Evolutionary conservation across 2,329 filamentous ascomycete genomes (phyloP).

Genomic region (Xylogone sp.): DNA sequence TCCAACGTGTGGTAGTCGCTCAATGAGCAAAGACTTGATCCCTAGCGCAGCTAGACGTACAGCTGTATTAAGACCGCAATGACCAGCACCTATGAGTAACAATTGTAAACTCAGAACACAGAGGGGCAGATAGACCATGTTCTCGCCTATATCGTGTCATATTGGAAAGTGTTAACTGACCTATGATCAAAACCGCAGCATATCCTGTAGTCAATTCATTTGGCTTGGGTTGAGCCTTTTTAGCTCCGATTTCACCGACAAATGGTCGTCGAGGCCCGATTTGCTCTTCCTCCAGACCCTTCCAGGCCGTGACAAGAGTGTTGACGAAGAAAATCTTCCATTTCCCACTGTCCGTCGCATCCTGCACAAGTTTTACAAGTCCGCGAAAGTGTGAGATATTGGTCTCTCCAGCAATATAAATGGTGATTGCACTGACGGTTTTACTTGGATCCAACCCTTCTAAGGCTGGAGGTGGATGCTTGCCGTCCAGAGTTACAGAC

Average conservation of each 20-base stretch:
- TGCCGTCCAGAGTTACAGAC: slow-evolving; percentile 28
- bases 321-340: slow-evolving; percentile 66
- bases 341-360: slow-evolving; percentile 24
- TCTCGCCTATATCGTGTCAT: slow-evolving; percentile 23
- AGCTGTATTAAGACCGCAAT: slow-evolving; percentile 54
- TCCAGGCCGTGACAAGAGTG: slow-evolving; percentile 59
- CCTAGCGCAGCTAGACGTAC: slow-evolving; percentile 57
- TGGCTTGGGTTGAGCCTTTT: slow-evolving; percentile 45
- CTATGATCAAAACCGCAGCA: slow-evolving; percentile 58
- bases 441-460: slow-evolving; percentile 45
- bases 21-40: slow-evolving; percentile 53
- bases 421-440: slow-evolving; percentile 48
- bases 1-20: slow-evolving; percentile 53
- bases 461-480: slow-evolving; percentile 34
- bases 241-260: slow-evolving; percentile 54
- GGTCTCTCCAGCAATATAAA: slow-evolving; percentile 52
- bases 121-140: not conserved
- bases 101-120: not conserved
- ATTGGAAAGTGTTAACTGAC: too few relatives aligned
- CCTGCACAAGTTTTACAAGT: slow-evolving; percentile 45
- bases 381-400: slow-evolving; percentile 52
- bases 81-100: slow-evolving; percentile 56
- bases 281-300: slow-evolving; percentile 51
- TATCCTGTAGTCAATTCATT: slow-evolving; percentile 55
- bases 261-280: slow-evolving; percentile 42